These are phyloP conservation scores for Rhizomucor miehei DNA, from an alignment of 371 early-diverging fungal genomes.

Conservation along the genomic window DNA sequence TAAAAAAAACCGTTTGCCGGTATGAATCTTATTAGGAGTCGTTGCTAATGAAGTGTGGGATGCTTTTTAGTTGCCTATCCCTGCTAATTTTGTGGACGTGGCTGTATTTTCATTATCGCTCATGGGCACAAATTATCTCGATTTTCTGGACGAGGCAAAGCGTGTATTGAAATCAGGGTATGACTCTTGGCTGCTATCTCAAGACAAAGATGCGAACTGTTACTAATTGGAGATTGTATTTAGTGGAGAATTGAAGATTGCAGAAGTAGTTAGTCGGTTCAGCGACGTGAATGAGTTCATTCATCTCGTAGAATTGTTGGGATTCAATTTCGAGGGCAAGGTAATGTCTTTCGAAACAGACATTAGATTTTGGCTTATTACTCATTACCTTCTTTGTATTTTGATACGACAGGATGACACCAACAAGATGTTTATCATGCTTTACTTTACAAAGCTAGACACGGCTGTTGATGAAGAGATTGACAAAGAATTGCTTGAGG, in stretches of 20 bases:
- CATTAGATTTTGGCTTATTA: not conserved
- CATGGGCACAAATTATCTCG: slow-evolving; percentile 96
- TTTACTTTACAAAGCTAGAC: slow-evolving; percentile 72
- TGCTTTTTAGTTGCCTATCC: slow-evolving; percentile 61
- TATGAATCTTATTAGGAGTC: not conserved
- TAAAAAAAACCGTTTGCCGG: slow-evolving; percentile 15
- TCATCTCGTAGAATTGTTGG: slow-evolving; percentile 59
- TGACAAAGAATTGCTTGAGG: slow-evolving; percentile 30
- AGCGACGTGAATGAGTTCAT: slow-evolving; percentile 80
- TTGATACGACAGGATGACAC: slow-evolving; percentile 41
- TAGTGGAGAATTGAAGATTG: slow-evolving; percentile 89
- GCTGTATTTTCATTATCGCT: slow-evolving; percentile 94
- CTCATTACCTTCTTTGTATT: not conserved
- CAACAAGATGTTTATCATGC: slow-evolving; percentile 92
- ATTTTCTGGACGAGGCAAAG: slow-evolving; percentile 89
- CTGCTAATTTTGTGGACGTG: slow-evolving; percentile 76
- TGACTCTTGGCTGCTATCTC: slow-evolving; percentile 13
- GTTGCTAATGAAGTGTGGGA: no score
- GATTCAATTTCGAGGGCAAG: slow-evolving; percentile 73
- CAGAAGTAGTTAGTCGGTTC: slow-evolving; percentile 92
- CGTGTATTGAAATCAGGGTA: slow-evolving; percentile 86
- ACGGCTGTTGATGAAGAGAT: slow-evolving; percentile 25
- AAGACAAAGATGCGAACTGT: not conserved
- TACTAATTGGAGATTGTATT: slow-evolving; percentile 2
- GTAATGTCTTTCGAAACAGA: slow-evolving; percentile 19